phyloP scores from a whole-genome alignment of 163 green algal species.

The Picocystis sp. region DNA sequence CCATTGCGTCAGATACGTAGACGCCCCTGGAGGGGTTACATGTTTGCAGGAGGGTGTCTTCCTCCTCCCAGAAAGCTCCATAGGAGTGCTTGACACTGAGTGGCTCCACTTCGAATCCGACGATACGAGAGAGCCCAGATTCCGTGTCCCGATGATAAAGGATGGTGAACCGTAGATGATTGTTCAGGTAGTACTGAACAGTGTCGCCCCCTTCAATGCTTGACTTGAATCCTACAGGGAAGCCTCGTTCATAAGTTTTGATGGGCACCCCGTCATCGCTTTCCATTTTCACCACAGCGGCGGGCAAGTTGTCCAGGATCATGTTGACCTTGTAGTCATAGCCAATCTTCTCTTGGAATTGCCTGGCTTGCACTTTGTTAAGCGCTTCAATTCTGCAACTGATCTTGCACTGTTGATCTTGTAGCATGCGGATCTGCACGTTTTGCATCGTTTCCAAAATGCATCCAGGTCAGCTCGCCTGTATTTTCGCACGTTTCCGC shows the following conservation, averaged over 20 bases:
- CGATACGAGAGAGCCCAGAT: conserved; percentile 65
- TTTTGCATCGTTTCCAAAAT: not conserved
- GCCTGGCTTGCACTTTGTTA: conserved; percentile 46
- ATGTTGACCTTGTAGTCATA: conserved; percentile 97
- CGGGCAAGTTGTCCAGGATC: conserved; percentile 97
- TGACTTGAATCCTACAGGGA: conserved; percentile 69
- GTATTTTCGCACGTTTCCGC: too few species aligned
- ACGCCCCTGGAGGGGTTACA: conserved; percentile 64
- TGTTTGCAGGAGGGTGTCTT: conserved; percentile 47
- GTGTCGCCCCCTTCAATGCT: conserved; percentile 21
- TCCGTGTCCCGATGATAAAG: conserved; percentile 76
- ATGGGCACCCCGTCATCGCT: conserved; percentile 42
- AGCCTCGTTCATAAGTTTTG: conserved; percentile 89
- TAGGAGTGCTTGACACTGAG: conserved; percentile 83
- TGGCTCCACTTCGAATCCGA: conserved; percentile 94
- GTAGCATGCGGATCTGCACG: conserved; percentile 67
- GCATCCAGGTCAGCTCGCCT: too few species aligned
- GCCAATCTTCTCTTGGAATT: conserved; percentile 62
- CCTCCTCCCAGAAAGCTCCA: conserved; percentile 24
- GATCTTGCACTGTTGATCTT: conserved; percentile 85
- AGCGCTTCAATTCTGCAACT: conserved; percentile 70
- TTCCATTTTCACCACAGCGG: conserved; percentile 69
- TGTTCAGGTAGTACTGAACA: conserved; percentile 61
- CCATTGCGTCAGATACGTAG: conserved; percentile 51
- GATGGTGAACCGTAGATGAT: conserved; percentile 93